phyloP scores from a whole-genome alignment of 2,329 filamentous ascomycete species.

The Acrocalymma vagum region DNA sequence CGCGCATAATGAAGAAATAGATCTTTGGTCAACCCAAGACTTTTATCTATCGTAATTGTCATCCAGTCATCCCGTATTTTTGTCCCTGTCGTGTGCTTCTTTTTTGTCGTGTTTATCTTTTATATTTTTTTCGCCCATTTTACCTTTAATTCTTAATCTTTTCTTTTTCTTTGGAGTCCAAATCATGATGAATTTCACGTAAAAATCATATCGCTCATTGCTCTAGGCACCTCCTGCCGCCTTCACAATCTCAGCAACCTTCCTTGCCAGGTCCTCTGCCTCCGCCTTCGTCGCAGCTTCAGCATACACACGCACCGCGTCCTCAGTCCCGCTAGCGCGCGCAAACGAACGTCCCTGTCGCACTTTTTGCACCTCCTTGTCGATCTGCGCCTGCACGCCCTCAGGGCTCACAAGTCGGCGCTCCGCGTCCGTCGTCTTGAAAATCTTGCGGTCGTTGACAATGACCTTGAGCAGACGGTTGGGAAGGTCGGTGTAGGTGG shows the following conservation, averaged over 20 bases:
- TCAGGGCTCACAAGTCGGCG: conserved; percentile 81
- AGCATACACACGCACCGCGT: conserved; percentile 94
- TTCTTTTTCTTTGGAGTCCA: neutral
- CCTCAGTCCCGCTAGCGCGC: conserved; percentile 92
- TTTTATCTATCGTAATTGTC: conserved; percentile 30
- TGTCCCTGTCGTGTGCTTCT: conserved; percentile 4
- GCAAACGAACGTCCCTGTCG: conserved; percentile 90
- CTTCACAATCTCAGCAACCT: conserved; percentile 79
- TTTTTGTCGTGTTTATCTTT: neutral
- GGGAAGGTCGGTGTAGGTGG: conserved; percentile 91
- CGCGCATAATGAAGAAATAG: too few species aligned
- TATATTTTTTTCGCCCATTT: neutral
- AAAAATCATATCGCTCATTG: neutral
- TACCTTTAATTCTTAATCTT: neutral
- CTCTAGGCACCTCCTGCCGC: conserved; percentile 33
- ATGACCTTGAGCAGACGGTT: conserved; percentile 95
- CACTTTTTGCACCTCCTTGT: conserved; percentile 88
- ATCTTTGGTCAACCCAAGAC: too few species aligned
- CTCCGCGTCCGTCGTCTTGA: conserved; percentile 92
- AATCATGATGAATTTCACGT: conserved; percentile 3
- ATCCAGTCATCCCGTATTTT: conserved; percentile 18
- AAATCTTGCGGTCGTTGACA: conserved; percentile 86
- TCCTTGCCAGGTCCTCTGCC: conserved; percentile 87
- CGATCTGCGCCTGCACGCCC: conserved; percentile 85
- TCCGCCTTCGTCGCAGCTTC: conserved; percentile 90